Evolutionary conservation across 352 stramenopile species (phyloP), one percentile per base, ranked within the genome.

Genomic region (Pythium volutum): DNA sequence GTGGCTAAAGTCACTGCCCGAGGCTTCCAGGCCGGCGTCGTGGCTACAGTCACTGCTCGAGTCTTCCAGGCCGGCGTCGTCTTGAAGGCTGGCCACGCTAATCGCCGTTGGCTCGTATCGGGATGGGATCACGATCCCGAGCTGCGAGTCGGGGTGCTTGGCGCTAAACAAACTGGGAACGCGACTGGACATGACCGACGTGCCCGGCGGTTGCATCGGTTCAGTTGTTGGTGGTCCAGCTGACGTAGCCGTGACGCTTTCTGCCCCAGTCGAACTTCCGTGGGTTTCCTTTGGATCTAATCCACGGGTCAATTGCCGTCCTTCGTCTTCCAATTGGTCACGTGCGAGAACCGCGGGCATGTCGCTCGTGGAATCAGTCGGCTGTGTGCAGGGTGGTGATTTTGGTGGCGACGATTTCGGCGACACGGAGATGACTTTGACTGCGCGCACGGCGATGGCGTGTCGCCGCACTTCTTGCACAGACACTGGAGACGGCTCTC

Each of bases 61-160:
- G 14, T 33, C 27, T n/a, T 39, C 31, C 36, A 43, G 15, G 8
- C 45, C 54, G 9, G 14, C 4, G 11, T 55, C 45, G 8, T 57
- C 39, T 12, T 51, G 41, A 4, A 50, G 47, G 4, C 22, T 27
- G 15, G 33, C 36, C 11, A 48, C 36, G 20, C 27, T 39, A 12
- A 52, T 50, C 12, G 20, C 20, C 15, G 23, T 27, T 9, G 57
- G 27, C 18, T 64, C 46, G 22, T 58, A 64, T 14, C 57, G 46
- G n/a, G 57, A 58, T 16, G 57, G 57, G 27, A 64, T 64, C 25
- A 58, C 48, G 29, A 64, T 64, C 20, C 57, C 57, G 48, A 64
- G 57, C 22, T 64, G 57, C 16, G 57, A 64, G 18, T 57, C 57
- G 0, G 57, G 46, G 20, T 57, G 57, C 22, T 43, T 56, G 26